Percentiles rank a stretch among this genome's conserved stretches.
Conservation (phyloP, 805 yeast genomes). For the Isabelozyma heimii region DNA sequence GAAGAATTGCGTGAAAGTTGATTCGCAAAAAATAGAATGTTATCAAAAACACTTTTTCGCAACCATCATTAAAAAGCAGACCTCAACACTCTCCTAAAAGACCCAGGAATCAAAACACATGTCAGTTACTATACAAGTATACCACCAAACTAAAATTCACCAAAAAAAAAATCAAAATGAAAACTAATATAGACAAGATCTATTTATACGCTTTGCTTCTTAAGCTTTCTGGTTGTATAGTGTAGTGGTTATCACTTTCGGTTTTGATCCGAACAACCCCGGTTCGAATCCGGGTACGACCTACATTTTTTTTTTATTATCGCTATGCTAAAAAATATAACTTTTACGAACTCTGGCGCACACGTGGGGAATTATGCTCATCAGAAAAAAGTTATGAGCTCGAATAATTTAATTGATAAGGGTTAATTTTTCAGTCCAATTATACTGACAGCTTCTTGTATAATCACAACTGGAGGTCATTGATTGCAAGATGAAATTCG, state of each 20-base stretch:
- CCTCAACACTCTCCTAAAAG: no score
- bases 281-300: conserved; percentile 85
- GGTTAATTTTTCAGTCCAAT: background rate
- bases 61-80: background rate
- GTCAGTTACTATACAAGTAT: no score
- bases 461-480: background rate
- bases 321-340: no score
- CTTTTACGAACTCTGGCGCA: no score
- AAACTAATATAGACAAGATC: no score
- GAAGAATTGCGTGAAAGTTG: no score
- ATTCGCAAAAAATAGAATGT: no score
- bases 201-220: no score
- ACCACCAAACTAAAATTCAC: no score
- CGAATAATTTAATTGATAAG: background rate
- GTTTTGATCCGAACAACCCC: conserved; percentile 82
- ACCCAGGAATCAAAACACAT: background rate
- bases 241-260: conserved; percentile 81
- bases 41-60: background rate
- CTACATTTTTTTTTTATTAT: conserved; percentile 26
- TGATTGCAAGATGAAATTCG: conserved; percentile 73
- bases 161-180: no score
- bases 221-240: conserved; percentile 44
- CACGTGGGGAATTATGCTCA: background rate
- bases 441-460: background rate
- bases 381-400: background rate